These are phyloP conservation scores for Talaromyces marneffei DNA, from an alignment of 2,329 filamentous ascomycete genomes.

Conservation along the genomic window DNA sequence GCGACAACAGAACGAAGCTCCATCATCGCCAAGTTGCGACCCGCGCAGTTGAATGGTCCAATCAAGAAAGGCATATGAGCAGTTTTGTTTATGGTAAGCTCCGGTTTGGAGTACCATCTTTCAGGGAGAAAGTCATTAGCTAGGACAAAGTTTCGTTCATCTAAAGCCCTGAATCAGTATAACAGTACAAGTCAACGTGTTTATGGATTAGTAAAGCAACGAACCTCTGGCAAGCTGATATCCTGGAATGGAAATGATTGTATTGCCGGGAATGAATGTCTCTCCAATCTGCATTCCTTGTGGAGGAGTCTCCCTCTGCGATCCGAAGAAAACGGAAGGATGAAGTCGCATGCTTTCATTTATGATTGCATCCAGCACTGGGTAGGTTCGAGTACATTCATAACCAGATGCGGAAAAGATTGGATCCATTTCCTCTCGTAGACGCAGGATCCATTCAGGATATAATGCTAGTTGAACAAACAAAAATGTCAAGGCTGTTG, in stretches of 20 bases:
- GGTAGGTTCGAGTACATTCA: slow-evolving; percentile 22
- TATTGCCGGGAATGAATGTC: slow-evolving; percentile 33
- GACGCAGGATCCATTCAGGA: slow-evolving; percentile 1
- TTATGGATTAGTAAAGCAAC: too few species aligned
- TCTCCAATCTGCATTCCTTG: slow-evolving; percentile 33
- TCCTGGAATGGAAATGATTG: slow-evolving; percentile 28
- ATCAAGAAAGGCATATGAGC: slow-evolving; percentile 29
- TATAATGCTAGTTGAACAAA: slow-evolving; percentile 4
- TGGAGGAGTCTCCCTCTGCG: slow-evolving; percentile 34
- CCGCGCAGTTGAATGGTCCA: background rate
- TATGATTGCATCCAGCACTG: slow-evolving; percentile 26
- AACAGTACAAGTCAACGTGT: too few species aligned
- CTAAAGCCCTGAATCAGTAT: background rate
- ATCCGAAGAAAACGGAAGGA: slow-evolving; percentile 33
- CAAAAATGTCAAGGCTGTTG: slow-evolving; percentile 10
- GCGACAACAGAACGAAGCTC: slow-evolving; percentile 39
- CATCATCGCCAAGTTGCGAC: slow-evolving; percentile 5
- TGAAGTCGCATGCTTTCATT: slow-evolving; percentile 39
- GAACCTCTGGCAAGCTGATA: slow-evolving; percentile 22
- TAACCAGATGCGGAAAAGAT: background rate
- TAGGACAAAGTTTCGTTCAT: slow-evolving; percentile 20
- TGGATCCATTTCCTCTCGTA: slow-evolving; percentile 10
- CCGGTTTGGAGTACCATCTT: slow-evolving; percentile 30
- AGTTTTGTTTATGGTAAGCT: slow-evolving; percentile 28
- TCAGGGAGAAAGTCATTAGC: slow-evolving; percentile 35